Base-by-base conservation (phyloP, 768 basidiomycete species). In the Gymnopilus junonius region DNA sequence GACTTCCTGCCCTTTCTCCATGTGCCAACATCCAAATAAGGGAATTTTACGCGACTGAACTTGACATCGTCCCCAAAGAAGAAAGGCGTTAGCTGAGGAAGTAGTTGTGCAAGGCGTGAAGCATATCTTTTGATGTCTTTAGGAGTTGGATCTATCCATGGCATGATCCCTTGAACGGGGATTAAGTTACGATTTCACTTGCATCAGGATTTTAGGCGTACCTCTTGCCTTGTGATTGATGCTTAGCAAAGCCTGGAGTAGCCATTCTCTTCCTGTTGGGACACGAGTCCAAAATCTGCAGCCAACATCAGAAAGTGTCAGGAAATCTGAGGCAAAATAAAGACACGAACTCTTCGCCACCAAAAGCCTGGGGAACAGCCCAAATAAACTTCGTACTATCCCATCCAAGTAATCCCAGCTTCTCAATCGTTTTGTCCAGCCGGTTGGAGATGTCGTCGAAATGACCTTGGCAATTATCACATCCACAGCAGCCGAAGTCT, bases 341-440 rank as follows among this genome's bases (percentile, higher is more conserved):
- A 21, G 25, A 55, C 20, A n/a, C 57, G 46, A 4, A 71, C 72
- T 71, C 72, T 55, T 70, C 67, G 32, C 74, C 79, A 6, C 85
- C 84, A 60, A 89, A 88, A 0, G 80, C 85, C 66, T 89, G 87
- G 0, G 85, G 82, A 5, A 87, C 85, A 2, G 82, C 78, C 87
- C 87, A 87, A 0, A 86, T 74, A 0, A 81, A 76, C 64, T 82
- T 81, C 14, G 73, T 78, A 6, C 77, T 74, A 51, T 81, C 78
- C 80, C 85, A 83, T 1, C 83, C 84, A 60, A 82, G 72, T 35
- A 77, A 72, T 48, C 77, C 73, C 37, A 83, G 59, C 21, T 84
- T 75, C 40, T 76, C 67, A 34, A 74, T 72, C 70, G 82, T 84
- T 56, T 80, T 77, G 53, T 84, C 80, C 61, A 87, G 75, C 21